Evolutionary conservation across 495 filamentous ascomycete species (phyloP), one percentile per base, ranked within the genome.

Genomic region (Lepraria neglecta): DNA sequence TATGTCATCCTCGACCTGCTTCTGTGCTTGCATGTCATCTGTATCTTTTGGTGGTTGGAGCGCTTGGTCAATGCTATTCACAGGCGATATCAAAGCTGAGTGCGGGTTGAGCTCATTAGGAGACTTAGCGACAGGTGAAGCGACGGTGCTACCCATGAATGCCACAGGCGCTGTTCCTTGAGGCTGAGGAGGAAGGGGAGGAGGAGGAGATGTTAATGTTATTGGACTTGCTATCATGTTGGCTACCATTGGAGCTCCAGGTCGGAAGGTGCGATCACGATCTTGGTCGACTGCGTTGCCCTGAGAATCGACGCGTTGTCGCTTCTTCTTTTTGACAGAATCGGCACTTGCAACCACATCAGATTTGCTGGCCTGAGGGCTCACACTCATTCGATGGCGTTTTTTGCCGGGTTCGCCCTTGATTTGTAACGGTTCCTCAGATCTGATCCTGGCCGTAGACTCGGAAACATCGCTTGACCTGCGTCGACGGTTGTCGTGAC

Each of bases 361-460:
- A 73, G 42, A 77, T 76, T 31, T 78, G 78, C 55, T 77, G 80
- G 60, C 83, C 51, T 87, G 84, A 3, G 88, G 87, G 4, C 86
- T 88, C 15, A 77, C 79, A 66, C 87, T 90, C 56, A 77, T 75
- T 44, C 87, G 82, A 64, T 83, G 80, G 47, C 88, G 80, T 67
- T 90, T 91, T 52, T 82, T 73, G 48, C 78, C 72, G 53, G 67
- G 65, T 57, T 84, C 81, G 17, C 76, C 63, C 15, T 60, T 58
- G 1, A 42, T 43, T 17, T 46, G 50, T 60, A 46, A 24, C 4
- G 61, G 51, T 40, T 64, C 67, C 44, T 59, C 56, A 19, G 58
- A 60, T 21, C 53, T 60, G 21, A 54, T 44, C 38, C 64, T 62
- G 6, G 56, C 58, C 1, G 56, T 40, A 56, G 50, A 38, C 21